A percentile compares a stretch with the other conserved stretches of the same genome.
phyloP scores from a whole-genome alignment of 164 flowering plant genomes.

The Stephania japonica region DNA sequence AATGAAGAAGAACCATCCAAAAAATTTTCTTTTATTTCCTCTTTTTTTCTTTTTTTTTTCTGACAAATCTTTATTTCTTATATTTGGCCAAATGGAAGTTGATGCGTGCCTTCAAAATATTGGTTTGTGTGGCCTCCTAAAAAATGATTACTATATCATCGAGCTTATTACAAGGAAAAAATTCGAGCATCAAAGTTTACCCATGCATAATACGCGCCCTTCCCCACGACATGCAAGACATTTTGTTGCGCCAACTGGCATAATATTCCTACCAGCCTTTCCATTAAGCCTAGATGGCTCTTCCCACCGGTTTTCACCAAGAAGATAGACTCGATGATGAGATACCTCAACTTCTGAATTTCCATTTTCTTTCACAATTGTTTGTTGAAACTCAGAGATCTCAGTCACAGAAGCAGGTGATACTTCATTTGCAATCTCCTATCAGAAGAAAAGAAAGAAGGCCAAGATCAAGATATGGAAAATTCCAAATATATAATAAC shows the following conservation, averaged over 20 bases:
- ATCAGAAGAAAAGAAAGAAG: not conserved
- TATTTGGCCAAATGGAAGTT: not conserved
- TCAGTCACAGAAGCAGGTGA: constrained; percentile 44
- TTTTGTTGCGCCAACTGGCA: constrained; percentile 23
- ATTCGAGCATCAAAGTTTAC: constrained; percentile 21
- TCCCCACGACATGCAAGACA: constrained; percentile 82
- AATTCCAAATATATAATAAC: not conserved
- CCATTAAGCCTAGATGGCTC: constrained; percentile 71
- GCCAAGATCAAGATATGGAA: constrained; percentile 1
- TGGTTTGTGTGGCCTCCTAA: not conserved
- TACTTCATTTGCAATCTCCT: constrained; percentile 62
- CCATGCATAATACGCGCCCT: constrained; percentile 77
- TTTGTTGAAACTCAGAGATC: constrained; percentile 43
- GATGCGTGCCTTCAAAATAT: not conserved
- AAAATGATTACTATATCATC: not conserved
- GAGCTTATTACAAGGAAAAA: not conserved
- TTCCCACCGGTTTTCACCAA: constrained; percentile 98
- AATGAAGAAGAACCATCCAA: not conserved
- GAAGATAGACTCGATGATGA: constrained; percentile 71
- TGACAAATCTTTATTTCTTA: not conserved
- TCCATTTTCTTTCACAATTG: constrained; percentile 33
- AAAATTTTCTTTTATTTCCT: not conserved
- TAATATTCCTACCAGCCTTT: constrained; percentile 20
- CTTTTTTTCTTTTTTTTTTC: too few relatives aligned
- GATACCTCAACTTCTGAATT: constrained; percentile 36